Base-by-base conservation (phyloP, 345 rosid genomes). In the Murraya paniculata region DNA sequence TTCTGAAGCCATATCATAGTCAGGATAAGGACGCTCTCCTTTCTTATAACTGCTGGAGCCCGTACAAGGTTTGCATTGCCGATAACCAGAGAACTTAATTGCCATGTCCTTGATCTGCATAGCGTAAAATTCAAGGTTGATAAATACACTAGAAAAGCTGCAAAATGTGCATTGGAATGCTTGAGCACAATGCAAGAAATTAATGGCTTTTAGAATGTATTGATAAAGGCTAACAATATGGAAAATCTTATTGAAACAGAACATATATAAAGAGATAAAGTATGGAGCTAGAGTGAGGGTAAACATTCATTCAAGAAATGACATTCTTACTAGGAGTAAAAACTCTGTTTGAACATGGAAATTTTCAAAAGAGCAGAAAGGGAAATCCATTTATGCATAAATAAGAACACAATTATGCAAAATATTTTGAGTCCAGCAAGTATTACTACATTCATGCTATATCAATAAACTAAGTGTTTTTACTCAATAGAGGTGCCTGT, bases 71-170 rank as follows among this genome's bases (percentile, higher is more conserved):
- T 91, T 95, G 89, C 99, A 91, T 83, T 91, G 98, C 81, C 84
- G 84, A 73, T 89, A 88, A 35, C 97, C 97, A 36, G 99, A 92
- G 75, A 96, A 81, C 81, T 96, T 96, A 74, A 90, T 62, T 66
- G 97, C 98, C 90, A 96, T 94, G 76, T 90, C 99, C 85, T 92
- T 96, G 57, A 96, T 91, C 99, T 96, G 95, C 79, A 79, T 62
- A 68, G 50, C n/a, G 35, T 69, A 33, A 72, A 65, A 53, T 56
- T 38, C 59, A 27, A 25, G 27, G 21, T 62, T 19, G 21, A 60
- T 19, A 66, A 77, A 19, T 31, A 64, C 13, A 24, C 14, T 11
- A 4, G 35, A 64, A 31, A 64, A 60, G 5, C 9, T 41, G 13
- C 4, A 25, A 11, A 11, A 3, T 69, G 38, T 70, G 74, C 57